phyloP scores from a whole-genome alignment of 1,139 yeast genomes.

The Arxiozyma bovina region DNA sequence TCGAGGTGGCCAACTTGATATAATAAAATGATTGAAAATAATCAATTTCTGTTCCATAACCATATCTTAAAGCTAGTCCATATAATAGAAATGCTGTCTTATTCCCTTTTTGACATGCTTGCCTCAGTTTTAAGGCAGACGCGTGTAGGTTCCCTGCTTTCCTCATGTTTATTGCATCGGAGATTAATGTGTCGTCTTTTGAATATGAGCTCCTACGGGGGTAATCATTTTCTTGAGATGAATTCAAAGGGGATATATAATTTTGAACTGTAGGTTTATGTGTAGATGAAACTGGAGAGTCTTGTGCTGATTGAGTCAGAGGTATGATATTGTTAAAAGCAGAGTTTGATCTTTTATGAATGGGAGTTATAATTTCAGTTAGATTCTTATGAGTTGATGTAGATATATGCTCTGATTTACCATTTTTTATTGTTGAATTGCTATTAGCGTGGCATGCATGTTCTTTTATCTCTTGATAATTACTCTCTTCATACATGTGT shows the following conservation, averaged over 20 bases:
- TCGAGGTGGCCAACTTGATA: slow-evolving; percentile 44
- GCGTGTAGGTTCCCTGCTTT: slow-evolving; percentile 55
- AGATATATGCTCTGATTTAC: background rate
- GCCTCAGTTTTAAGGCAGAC: slow-evolving; percentile 58
- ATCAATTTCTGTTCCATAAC: slow-evolving; percentile 62
- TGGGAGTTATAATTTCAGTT: background rate
- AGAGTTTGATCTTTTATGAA: slow-evolving; percentile 11
- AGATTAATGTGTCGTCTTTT: slow-evolving; percentile 9
- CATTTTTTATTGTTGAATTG: background rate
- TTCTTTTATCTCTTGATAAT: background rate
- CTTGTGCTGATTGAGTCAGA: background rate
- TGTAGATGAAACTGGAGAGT: background rate
- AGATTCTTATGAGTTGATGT: background rate
- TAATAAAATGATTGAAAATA: slow-evolving; percentile 50
- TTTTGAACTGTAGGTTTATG: background rate
- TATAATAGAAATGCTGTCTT: slow-evolving; percentile 64
- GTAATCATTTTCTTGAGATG: background rate
- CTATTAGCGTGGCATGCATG: background rate
- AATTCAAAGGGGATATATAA: background rate
- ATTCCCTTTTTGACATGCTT: slow-evolving; percentile 37
- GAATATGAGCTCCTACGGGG: background rate
- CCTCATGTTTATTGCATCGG: slow-evolving; percentile 45
- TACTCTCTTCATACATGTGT: background rate
- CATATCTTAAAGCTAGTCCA: slow-evolving; percentile 59
- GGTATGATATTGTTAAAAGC: slow-evolving; percentile 2